A percentile compares a stretch with the other conserved stretches of the same genome.
Conservation (phyloP, 192 early-diverging fungal genomes). For the Lunasporangiospora selenospora region DNA sequence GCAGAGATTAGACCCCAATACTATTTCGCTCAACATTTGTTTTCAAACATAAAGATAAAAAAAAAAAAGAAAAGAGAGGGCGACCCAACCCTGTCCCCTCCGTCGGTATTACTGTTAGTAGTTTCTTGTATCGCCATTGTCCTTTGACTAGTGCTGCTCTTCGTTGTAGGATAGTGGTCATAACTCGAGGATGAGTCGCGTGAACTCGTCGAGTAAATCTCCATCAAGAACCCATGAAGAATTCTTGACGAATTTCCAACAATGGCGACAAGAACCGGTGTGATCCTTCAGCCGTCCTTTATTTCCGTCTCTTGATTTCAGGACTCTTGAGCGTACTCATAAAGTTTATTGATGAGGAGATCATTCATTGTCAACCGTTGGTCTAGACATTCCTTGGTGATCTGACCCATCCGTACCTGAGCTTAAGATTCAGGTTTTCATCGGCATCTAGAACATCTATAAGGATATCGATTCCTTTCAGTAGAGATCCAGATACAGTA, state of each 20-base stretch:
- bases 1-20: no score
- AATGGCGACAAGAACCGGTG: conserved; percentile 17
- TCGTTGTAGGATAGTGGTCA: no score
- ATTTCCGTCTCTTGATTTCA: conserved; percentile 17
- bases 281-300: conserved; percentile 23
- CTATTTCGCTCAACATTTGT: no score
- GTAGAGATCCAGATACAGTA: conserved; percentile 27
- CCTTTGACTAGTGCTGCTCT: no score
- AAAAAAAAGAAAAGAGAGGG: no score
- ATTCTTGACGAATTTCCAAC: conserved; percentile 31
- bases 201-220: conserved; percentile 12
- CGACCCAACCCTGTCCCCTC: no score
- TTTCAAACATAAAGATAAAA: no score
- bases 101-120: no score
- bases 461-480: conserved; percentile 18
- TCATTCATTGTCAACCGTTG: conserved; percentile 2
- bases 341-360: conserved; percentile 22
- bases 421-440: conserved; percentile 20
- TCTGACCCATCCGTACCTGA: conserved; percentile 27
- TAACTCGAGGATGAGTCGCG: conserved; percentile 22
- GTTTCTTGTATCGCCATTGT: no score
- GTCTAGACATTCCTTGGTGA: conserved; percentile 32
- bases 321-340: conserved; percentile 12
- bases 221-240: conserved; percentile 34
- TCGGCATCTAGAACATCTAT: conserved; percentile 10